A percentile compares a stretch with the other conserved stretches of the same genome.
Evolutionary conservation across 2,329 filamentous ascomycete species (phyloP).

Genomic region (Stachybotrys elegans): DNA sequence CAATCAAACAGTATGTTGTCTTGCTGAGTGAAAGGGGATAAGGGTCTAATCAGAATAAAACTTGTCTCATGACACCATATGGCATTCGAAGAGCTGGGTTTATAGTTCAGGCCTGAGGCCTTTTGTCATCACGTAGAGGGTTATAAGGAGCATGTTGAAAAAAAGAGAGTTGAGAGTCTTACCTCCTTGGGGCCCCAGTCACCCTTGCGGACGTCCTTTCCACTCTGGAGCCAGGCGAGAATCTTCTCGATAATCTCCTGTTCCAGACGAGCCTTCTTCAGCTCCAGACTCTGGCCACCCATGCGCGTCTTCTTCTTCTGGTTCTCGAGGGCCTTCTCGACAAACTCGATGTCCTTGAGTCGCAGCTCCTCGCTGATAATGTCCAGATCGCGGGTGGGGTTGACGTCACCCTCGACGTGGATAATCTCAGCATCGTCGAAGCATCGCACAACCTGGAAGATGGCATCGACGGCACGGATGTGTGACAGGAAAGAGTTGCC

Average conservation of each 20-base stretch:
- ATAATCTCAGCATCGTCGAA: conserved; percentile 99
- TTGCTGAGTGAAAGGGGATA: conserved; percentile 5
- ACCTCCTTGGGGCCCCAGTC: conserved; percentile 94
- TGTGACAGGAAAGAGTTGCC: conserved; percentile 98
- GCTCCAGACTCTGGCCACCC: conserved; percentile 91
- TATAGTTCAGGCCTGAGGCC: conserved; percentile 88
- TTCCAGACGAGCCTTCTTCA: conserved; percentile 96
- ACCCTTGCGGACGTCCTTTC: conserved; percentile 90
- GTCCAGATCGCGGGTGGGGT: conserved; percentile 87
- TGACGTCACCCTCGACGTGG: conserved; percentile 97
- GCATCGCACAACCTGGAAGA: conserved; percentile 94
- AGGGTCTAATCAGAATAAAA: conserved; percentile 74
- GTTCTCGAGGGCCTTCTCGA: conserved; percentile 89
- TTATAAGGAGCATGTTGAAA: conserved; percentile 11
- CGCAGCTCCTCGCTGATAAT: conserved; percentile 97
- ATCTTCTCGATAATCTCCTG: conserved; percentile 91
- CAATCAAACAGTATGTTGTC: conserved; percentile 8
- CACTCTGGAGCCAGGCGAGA: conserved; percentile 73
- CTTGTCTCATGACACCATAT: conserved; percentile 80
- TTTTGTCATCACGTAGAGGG: conserved; percentile 84
- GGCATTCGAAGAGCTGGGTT: conserved; percentile 99
- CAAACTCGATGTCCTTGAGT: conserved; percentile 98
- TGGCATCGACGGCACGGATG: conserved; percentile 95
- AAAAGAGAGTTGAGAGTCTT: conserved; percentile 35
- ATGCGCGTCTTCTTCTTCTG: conserved; percentile 91